A percentile compares a stretch with the other conserved stretches of the same genome.
Conservation (phyloP, 2,329 filamentous ascomycete genomes). For the Paracamarosporium sp. region DNA sequence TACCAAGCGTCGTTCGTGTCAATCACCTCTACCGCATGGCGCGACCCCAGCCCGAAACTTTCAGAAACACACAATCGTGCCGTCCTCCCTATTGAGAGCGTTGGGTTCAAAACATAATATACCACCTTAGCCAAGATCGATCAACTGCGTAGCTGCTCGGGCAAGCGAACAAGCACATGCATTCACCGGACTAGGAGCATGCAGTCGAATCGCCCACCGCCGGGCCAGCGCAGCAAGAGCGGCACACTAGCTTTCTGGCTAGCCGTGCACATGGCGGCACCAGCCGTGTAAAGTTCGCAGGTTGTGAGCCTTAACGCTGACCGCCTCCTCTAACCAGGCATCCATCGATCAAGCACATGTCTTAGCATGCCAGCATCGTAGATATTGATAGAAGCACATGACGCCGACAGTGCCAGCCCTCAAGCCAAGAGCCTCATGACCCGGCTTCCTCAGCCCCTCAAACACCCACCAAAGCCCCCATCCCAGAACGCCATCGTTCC, state of each 20-base stretch:
- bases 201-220: slow-evolving; percentile 37
- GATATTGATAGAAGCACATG: no score
- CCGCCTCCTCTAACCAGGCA: no score
- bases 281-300: no score
- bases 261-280: slow-evolving; percentile 15
- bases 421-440: neutral
- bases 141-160: no score
- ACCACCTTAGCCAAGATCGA: slow-evolving; percentile 14
- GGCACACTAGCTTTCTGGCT: slow-evolving; percentile 13
- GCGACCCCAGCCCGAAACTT: neutral
- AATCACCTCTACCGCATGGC: neutral
- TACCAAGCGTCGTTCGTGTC: neutral
- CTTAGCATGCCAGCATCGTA: no score
- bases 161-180: neutral
- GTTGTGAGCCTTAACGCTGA: no score
- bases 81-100: slow-evolving; percentile 10
- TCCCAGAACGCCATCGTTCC: slow-evolving; percentile 14
- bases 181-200: slow-evolving; percentile 21
- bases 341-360: no score
- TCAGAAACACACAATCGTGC: neutral
- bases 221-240: slow-evolving; percentile 29
- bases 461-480: neutral
- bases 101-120: slow-evolving; percentile 21
- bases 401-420: slow-evolving; percentile 13
- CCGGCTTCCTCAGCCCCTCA: neutral